Percentiles rank a stretch among this genome's conserved stretches.
These are phyloP conservation scores for Sisymbrium irio DNA, from an alignment of 345 rosid species.

Conservation along the genomic window DNA sequence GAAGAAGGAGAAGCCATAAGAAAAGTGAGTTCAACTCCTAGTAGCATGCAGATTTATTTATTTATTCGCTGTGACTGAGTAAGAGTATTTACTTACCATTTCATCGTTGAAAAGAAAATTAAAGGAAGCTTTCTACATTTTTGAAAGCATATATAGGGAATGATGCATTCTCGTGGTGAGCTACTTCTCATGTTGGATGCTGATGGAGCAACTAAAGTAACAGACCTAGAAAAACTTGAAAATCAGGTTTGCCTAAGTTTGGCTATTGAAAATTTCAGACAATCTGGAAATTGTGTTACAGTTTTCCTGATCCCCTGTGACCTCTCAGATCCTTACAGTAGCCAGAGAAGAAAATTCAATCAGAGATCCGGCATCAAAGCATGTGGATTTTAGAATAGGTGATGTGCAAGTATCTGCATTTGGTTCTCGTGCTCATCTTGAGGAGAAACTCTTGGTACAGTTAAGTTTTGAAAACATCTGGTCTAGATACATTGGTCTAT, in stretches of 20 bases:
- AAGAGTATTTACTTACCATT: too few relatives aligned
- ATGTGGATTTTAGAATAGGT: slow-evolving; percentile 48
- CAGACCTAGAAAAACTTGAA: slow-evolving; percentile 94
- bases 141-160: slow-evolving; percentile 97
- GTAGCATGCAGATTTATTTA: neutral
- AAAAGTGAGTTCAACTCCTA: slow-evolving; percentile 68
- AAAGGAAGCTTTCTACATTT: slow-evolving; percentile 62
- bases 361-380: slow-evolving; percentile 46
- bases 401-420: slow-evolving; percentile 80
- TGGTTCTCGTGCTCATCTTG: slow-evolving; percentile 99
- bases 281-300: slow-evolving; percentile 11
- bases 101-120: too few relatives aligned
- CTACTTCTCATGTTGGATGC: slow-evolving; percentile 98
- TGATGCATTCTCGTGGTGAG: slow-evolving; percentile 99
- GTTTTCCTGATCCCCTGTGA: slow-evolving; percentile 37
- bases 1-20: slow-evolving; percentile 99
- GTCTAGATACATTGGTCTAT: neutral
- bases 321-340: slow-evolving; percentile 73
- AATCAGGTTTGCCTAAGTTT: slow-evolving; percentile 55
- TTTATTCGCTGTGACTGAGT: neutral
- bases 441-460: slow-evolving; percentile 90
- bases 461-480: too few relatives aligned
- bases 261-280: neutral
- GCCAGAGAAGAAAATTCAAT: slow-evolving; percentile 48
- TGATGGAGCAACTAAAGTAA: slow-evolving; percentile 98